Evolutionary conservation across 768 basidiomycete genomes (phyloP), one percentile per base, ranked within the genome.

Genomic region (Lactarius quietus): DNA sequence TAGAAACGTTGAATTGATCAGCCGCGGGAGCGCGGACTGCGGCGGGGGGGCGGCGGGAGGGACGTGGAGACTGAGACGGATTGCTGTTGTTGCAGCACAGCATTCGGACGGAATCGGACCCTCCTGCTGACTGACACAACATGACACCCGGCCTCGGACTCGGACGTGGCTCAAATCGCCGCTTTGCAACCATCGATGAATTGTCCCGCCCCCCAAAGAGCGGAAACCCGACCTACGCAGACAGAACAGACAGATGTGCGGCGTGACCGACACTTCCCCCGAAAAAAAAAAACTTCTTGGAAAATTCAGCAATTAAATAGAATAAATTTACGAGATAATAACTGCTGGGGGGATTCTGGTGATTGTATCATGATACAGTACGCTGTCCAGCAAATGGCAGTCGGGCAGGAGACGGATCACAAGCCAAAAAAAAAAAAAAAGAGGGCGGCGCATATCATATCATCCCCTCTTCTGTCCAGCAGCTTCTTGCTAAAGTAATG

Each of bases 1-100:
- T 55, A 36, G 35, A 61, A 31, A 41, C 61, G 59, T 65, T 33
- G 54, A 31, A 38, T 61, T 57, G 55, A 57, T 61, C 64, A 61
- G 33, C 59, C 64, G 59, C 64, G 64, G 59, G 26, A n/a, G 26
- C 33, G 28, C 31, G 29, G 53, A 33, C 48, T 51, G 26, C 48
- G 26, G 45, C 45, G 23, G 23, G 45, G 39, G 17, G 39, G 39
- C 17, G 4, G 39, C 39, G 3, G 39, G 39, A 18, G 39, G 39
- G 23, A 48, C 20, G 23, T 23, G 45, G 48, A 26, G 48, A 51
- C 48, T 26, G 48, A 51, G 48, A 26, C 26, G 48, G 23, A 3
- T 10, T 48, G n/a, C 12, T 48, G 23, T 6, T 6, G 5, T 10
- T 6, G n/a, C 23, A 23, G 9, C n/a, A 45, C 38, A 17, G 15